A percentile compares a stretch with the other conserved stretches of the same genome.
These are phyloP conservation scores for Tulasnella sp. DNA, from an alignment of 768 basidiomycete genomes.

Conservation along the genomic window DNA sequence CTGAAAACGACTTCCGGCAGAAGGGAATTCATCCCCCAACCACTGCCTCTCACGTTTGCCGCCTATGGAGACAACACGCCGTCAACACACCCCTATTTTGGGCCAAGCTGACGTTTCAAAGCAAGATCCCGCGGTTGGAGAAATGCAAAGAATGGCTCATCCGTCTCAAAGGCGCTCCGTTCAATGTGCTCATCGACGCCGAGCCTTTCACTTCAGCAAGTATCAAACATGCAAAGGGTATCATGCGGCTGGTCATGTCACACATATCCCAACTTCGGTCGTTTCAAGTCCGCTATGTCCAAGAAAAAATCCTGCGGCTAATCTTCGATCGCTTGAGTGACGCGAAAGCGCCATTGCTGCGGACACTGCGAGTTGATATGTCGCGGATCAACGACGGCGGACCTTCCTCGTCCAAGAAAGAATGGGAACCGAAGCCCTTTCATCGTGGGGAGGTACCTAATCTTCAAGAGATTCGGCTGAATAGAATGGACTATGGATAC, in stretches of 20 bases:
- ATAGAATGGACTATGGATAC: background rate
- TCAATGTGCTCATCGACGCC: background rate
- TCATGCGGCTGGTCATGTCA: background rate
- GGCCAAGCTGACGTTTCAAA: background rate
- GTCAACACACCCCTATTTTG: slow-evolving; percentile 34
- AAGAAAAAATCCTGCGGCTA: slow-evolving; percentile 43
- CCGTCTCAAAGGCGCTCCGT: background rate
- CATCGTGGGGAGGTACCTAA: background rate
- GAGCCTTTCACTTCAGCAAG: background rate
- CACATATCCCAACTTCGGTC: slow-evolving; percentile 35
- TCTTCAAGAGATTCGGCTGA: background rate
- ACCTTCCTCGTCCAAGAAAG: no score
- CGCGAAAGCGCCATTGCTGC: background rate
- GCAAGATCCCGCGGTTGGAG: background rate
- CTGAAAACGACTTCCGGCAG: background rate
- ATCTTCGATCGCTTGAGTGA: slow-evolving; percentile 36
- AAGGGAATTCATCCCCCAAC: background rate
- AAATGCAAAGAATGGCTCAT: background rate
- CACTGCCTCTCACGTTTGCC: background rate
- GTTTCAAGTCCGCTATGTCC: slow-evolving; percentile 30
- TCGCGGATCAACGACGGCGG: no score
- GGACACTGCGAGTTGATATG: background rate
- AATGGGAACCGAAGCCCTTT: background rate
- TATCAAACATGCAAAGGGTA: background rate
- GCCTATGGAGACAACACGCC: slow-evolving; percentile 21